Percentiles rank a stretch among this genome's conserved stretches.
Conservation (phyloP, 2,329 filamentous ascomycete genomes). For the Penicillium sp. region DNA sequence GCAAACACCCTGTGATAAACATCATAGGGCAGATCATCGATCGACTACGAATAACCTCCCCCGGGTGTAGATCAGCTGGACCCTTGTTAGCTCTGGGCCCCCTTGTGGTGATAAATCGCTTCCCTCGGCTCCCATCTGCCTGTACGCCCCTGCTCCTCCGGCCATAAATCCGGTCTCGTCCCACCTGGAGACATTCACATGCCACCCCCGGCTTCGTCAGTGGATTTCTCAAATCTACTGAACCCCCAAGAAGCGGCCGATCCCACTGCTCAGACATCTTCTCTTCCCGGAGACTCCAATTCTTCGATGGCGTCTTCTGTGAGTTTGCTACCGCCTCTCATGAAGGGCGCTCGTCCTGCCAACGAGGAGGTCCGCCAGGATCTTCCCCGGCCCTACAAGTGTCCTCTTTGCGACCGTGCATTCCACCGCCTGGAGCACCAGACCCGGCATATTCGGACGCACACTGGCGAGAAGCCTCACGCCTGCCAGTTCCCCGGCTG, state of each 20-base stretch:
- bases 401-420: constrained; percentile 94
- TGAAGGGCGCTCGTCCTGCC: constrained; percentile 49
- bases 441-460: constrained; percentile 84
- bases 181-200: constrained; percentile 52
- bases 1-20: neutral
- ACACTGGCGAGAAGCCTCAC: constrained; percentile 97
- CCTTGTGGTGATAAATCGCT: constrained; percentile 20
- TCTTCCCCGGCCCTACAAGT: constrained; percentile 95
- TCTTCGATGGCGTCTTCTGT: constrained; percentile 42
- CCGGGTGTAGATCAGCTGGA: constrained; percentile 28
- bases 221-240: constrained; percentile 70
- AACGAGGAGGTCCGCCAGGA: constrained; percentile 64
- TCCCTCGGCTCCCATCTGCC: constrained; percentile 18
- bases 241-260: constrained; percentile 52
- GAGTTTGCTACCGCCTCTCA: constrained; percentile 42
- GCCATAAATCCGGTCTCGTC: constrained; percentile 15
- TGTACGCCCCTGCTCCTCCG: constrained; percentile 7
- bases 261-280: constrained; percentile 19
- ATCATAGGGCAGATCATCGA: constrained; percentile 4
- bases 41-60: constrained; percentile 12
- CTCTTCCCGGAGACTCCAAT: constrained; percentile 25
- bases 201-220: constrained; percentile 67
- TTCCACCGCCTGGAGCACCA: constrained; percentile 98
- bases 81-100: constrained; percentile 21
- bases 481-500: constrained; percentile 92